A percentile compares a stretch with the other conserved stretches of the same genome.
phyloP scores from a whole-genome alignment of 208 protist genomes.

The Strigomonas culicis region DNA sequence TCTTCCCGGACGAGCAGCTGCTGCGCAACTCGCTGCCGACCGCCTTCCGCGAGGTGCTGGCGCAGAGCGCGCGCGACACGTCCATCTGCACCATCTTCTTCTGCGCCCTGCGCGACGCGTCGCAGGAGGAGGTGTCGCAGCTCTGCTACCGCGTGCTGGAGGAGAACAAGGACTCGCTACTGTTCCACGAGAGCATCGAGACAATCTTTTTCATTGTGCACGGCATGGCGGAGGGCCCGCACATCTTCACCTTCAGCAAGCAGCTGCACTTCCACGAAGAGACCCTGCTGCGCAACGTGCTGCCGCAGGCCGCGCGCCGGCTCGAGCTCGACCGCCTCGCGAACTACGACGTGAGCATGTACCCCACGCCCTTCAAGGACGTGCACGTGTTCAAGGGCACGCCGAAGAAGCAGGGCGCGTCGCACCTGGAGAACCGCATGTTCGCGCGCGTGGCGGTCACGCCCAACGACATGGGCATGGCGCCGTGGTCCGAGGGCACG shows the following conservation, averaged over 20 bases:
- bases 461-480: constrained; percentile 76
- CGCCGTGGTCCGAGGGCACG: constrained; percentile 64
- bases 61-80: constrained; percentile 21
- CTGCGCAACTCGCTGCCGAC: constrained; percentile 28
- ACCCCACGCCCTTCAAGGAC: constrained; percentile 78
- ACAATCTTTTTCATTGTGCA: constrained; percentile 73
- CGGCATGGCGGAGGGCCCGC: constrained; percentile 62
- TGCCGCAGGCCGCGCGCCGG: constrained; percentile 92
- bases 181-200: constrained; percentile 25
- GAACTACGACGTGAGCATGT: constrained; percentile 92
- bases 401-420: constrained; percentile 49
- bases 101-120: constrained; percentile 39
- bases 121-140: constrained; percentile 35
- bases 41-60: constrained; percentile 33
- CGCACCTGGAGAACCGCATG: constrained; percentile 82
- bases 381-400: constrained; percentile 91
- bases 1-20: constrained; percentile 56
- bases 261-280: constrained; percentile 85
- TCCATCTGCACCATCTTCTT: constrained; percentile 62
- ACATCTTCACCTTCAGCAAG: constrained; percentile 92
- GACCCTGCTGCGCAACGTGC: constrained; percentile 91
- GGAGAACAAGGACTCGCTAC: constrained; percentile 30
- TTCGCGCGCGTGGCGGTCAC: constrained; percentile 93
- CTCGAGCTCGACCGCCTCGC: constrained; percentile 92
- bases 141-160: constrained; percentile 47